phyloP scores from a whole-genome alignment of 306 rosid species.

The Vigna angularis region DNA sequence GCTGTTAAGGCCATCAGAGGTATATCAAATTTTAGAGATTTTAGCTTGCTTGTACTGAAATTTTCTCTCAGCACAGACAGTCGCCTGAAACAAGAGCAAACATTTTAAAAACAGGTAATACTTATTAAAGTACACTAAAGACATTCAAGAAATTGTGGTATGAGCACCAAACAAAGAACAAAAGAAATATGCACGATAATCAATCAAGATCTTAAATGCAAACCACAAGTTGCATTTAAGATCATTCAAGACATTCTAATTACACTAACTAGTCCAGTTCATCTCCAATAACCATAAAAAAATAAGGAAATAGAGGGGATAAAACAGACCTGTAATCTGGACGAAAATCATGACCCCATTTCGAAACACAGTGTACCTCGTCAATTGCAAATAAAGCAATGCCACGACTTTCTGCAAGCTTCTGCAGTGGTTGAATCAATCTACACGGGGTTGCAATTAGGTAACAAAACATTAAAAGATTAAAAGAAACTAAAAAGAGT shows the following conservation, averaged over 20 bases:
- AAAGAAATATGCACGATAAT: not conserved
- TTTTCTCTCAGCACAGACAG: constrained; percentile 78
- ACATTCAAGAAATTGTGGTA: constrained; percentile 19
- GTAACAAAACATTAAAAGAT: constrained; percentile 34
- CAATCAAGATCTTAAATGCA: not conserved
- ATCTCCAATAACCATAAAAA: not conserved
- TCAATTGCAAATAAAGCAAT: constrained; percentile 94
- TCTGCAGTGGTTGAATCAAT: constrained; percentile 79
- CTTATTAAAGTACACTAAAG: constrained; percentile 17
- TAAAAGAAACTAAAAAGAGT: not conserved
- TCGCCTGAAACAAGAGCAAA: constrained; percentile 66
- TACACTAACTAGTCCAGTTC: constrained; percentile 18
- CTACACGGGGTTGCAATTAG: constrained; percentile 48
- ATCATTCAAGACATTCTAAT: constrained; percentile 24
- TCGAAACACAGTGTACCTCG: constrained; percentile 96
- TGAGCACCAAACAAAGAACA: constrained; percentile 23
- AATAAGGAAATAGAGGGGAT: constrained; percentile 3
- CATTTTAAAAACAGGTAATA: constrained; percentile 28
- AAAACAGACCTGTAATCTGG: constrained; percentile 84
- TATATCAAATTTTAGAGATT: constrained; percentile 69
- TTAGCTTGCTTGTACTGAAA: constrained; percentile 66
- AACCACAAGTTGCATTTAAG: not conserved
- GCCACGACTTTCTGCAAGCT: constrained; percentile 76
- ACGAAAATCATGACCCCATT: constrained; percentile 98
- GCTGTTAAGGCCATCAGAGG: constrained; percentile 98